These are phyloP conservation scores for Rhizoclosmatium sp. DNA, from an alignment of 192 early-diverging fungal genomes.

Conservation along the genomic window DNA sequence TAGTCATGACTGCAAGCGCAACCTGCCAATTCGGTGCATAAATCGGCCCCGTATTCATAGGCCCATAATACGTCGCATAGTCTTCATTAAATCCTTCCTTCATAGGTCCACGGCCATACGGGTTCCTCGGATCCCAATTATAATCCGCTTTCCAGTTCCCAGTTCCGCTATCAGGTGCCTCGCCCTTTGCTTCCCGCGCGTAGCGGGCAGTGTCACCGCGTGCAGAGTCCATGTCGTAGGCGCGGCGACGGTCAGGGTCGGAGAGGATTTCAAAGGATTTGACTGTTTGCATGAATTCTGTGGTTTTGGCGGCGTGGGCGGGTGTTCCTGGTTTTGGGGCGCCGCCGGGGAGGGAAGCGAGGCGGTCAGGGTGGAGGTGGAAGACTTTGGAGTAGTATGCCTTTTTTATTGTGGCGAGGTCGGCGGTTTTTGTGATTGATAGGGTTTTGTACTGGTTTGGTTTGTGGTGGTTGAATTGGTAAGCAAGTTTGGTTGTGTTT, in stretches of 20 bases:
- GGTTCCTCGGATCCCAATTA: conserved; percentile 18
- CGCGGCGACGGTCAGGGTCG: not conserved
- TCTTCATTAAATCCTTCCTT: not conserved
- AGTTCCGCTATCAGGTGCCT: not conserved
- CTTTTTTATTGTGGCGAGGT: conserved; percentile 64
- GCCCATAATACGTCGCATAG: conserved; percentile 5
- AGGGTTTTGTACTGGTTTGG: conserved; percentile 23
- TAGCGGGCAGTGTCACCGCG: conserved; percentile 6
- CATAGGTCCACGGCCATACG: not conserved
- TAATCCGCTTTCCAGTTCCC: not conserved
- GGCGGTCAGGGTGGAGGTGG: conserved; percentile 73
- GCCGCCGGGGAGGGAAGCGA: conserved; percentile 17
- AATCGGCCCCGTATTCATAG: not conserved
- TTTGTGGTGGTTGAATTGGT: not conserved
- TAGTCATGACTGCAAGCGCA: not conserved
- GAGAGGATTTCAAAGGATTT: conserved; percentile 73
- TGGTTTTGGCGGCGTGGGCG: conserved; percentile 45
- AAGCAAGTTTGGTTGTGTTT: not conserved
- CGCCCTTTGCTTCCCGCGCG: not conserved
- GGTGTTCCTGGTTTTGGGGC: conserved; percentile 34
- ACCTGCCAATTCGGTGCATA: not conserved
- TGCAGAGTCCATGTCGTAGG: conserved; percentile 19
- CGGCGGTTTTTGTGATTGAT: conserved; percentile 2
- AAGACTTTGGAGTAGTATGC: conserved; percentile 81
- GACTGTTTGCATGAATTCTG: conserved; percentile 67